These are phyloP conservation scores for Melastoma malabathricum DNA, from an alignment of 345 rosid species.

Conservation along the genomic window DNA sequence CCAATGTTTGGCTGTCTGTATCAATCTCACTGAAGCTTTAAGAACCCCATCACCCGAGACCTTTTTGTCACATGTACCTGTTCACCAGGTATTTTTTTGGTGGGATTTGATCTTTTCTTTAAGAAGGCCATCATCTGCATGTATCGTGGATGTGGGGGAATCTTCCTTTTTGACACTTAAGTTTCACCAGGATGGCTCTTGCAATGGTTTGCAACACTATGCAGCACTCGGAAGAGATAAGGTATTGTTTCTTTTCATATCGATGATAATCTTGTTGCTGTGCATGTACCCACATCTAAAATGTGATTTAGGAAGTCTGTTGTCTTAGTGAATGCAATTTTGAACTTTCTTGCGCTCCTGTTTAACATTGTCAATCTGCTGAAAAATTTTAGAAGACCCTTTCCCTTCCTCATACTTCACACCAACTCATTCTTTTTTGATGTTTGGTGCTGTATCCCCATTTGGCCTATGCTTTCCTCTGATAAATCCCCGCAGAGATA, in stretches of 20 bases:
- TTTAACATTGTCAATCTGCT: no score
- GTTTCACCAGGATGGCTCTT: constrained; percentile 74
- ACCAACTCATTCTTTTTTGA: no score
- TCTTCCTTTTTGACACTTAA: constrained; percentile 1
- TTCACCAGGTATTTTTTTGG: constrained; percentile 69
- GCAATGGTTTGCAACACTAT: constrained; percentile 97
- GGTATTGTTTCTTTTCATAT: constrained; percentile 19
- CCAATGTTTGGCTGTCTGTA: constrained; percentile 94
- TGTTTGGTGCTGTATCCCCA: no score
- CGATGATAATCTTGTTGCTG: background rate
- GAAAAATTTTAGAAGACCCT: no score
- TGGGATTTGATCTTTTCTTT: background rate
- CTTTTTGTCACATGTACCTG: constrained; percentile 67
- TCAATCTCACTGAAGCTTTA: constrained; percentile 73
- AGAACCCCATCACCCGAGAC: constrained; percentile 63
- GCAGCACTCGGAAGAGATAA: constrained; percentile 95
- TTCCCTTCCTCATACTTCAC: no score
- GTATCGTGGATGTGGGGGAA: background rate
- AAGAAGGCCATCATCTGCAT: background rate
- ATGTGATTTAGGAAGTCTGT: background rate
- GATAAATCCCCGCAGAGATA: no score
- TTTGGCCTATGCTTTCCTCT: no score
- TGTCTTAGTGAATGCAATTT: background rate
- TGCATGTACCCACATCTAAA: background rate
- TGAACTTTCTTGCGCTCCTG: no score